Conservation (phyloP, 768 basidiomycete species). For the Naematelia encephala region DNA sequence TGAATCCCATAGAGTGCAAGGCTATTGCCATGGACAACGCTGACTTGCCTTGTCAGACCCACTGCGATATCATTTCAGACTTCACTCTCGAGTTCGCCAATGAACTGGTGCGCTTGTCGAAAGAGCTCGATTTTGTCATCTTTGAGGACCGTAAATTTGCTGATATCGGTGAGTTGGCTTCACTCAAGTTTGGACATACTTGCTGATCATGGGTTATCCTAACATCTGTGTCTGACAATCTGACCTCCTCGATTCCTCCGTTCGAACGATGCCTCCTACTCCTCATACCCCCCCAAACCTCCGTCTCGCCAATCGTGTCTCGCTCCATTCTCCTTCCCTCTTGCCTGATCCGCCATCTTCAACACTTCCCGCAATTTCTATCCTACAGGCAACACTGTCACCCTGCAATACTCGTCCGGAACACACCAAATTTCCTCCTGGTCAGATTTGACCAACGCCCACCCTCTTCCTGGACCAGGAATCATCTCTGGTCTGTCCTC, state of each 20-base stretch:
- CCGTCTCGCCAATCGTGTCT: not conserved
- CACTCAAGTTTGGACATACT: not conserved
- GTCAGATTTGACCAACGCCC: slow-evolving; percentile 97
- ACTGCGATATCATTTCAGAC: slow-evolving; percentile 92
- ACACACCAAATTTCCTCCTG: slow-evolving; percentile 90
- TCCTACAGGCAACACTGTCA: slow-evolving; percentile 86
- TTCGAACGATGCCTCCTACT: not conserved
- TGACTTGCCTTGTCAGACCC: slow-evolving; percentile 62
- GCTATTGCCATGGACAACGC: too few relatives aligned
- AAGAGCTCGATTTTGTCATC: slow-evolving; percentile 85
- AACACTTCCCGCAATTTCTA: too few relatives aligned
- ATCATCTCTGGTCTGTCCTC: slow-evolving; percentile 84
- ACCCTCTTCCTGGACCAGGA: slow-evolving; percentile 92
- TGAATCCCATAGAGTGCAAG: not conserved
- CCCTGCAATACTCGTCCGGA: slow-evolving; percentile 88
- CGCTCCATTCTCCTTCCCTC: slow-evolving; percentile 3
- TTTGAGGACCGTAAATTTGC: slow-evolving; percentile 99
- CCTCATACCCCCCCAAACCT: too few relatives aligned
- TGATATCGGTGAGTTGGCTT: slow-evolving; percentile 72
- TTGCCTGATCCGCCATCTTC: too few relatives aligned
- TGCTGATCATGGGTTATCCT: too few relatives aligned
- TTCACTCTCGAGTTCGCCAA: slow-evolving; percentile 71
- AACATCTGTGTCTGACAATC: too few relatives aligned
- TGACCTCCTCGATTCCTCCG: too few relatives aligned
- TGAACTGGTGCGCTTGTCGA: slow-evolving; percentile 65